Base-by-base conservation (phyloP, 2,329 filamentous ascomycete species). In the Phialophora chinensis region DNA sequence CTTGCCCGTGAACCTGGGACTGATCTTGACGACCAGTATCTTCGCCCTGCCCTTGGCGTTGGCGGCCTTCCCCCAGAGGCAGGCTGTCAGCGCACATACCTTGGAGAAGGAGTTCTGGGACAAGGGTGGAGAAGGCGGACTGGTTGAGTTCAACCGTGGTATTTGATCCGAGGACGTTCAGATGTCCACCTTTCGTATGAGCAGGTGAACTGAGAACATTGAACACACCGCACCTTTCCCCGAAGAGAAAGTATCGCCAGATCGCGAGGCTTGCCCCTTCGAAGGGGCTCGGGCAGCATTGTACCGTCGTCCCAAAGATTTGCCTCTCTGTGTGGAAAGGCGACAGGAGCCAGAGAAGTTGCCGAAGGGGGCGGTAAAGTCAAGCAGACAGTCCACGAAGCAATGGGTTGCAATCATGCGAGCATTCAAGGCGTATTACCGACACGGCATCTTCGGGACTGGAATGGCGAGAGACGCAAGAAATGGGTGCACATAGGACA, bases 131-230 rank as follows among this genome's bases (percentile, higher is more conserved):
- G 86, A 90, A 70, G 86, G 86, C 62, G 93, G 91, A 0, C 84
- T 92, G 82, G 91, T 99, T n/a, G 92, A 96, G 77, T 98, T 99
- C 80, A 98, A 99, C 79, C 87, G 95, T 75, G 95, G 95, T 12
- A 94, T 99, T 74, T 97, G 82, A n/a, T n/a, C 17, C 6, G 38
- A 44, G 17, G 38, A 44, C n/a, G 17, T n/a, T 44, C 14, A 7
- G 4, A 20, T n/a, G 2, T 44, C 17, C 14, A 3, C 14, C 17
- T 44, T n/a, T n/a, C 38, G 6, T 3, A 20, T 17, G 38, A n/a
- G 38, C 17, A 6, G 17, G 38, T 8, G 38, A n/a, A 44, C 6
- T 44, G 17, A 44, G 1, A 17, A n/a, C 38, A 20, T 17, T 17
- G 38, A 44, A 17, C 6, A 44, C n/a, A 44, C 14, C 38, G 17